Percentiles rank a stretch among this genome's conserved stretches.
These are phyloP conservation scores for Garcia nutans DNA, from an alignment of 345 rosid genomes.

Conservation along the genomic window DNA sequence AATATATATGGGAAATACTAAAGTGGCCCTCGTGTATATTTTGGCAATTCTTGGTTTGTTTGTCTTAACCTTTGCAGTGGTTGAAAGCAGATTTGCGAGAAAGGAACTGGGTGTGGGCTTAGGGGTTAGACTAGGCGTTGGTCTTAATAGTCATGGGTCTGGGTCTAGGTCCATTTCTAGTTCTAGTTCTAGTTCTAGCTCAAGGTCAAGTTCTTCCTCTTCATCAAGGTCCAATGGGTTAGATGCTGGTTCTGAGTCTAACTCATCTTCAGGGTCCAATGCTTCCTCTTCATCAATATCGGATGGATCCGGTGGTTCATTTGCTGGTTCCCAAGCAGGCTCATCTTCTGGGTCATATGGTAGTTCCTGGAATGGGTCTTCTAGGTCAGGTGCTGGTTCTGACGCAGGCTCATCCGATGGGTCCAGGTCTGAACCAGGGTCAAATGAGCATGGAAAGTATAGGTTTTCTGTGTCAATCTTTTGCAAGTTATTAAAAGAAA, in stretches of 20 bases:
- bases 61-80: slow-evolving; percentile 28
- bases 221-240: slow-evolving; percentile 47
- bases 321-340: too few relatives aligned
- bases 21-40: too few relatives aligned
- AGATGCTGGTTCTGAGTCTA: slow-evolving; percentile 61
- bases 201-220: slow-evolving; percentile 39
- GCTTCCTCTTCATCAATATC: slow-evolving; percentile 20
- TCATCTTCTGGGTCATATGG: slow-evolving; percentile 37
- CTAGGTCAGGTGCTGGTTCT: too few relatives aligned
- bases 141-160: slow-evolving; percentile 47
- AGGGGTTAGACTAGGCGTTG: slow-evolving; percentile 62
- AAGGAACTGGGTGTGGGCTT: slow-evolving; percentile 68
- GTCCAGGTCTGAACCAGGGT: slow-evolving; percentile 60
- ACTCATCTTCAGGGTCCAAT: slow-evolving; percentile 61
- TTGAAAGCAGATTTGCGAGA: slow-evolving; percentile 60
- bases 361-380: too few relatives aligned
- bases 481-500: neutral
- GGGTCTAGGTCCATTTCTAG: slow-evolving; percentile 56
- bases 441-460: slow-evolving; percentile 18
- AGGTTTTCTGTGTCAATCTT: neutral
- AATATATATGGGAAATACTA: too few relatives aligned
- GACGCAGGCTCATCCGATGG: too few relatives aligned
- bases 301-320: too few relatives aligned
- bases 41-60: slow-evolving; percentile 33
- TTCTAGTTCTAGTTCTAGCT: slow-evolving; percentile 42